A percentile compares a stretch with the other conserved stretches of the same genome.
Evolutionary conservation across 2,329 filamentous ascomycete genomes (phyloP).

Genomic region (Penicillium sclerotigenum): DNA sequence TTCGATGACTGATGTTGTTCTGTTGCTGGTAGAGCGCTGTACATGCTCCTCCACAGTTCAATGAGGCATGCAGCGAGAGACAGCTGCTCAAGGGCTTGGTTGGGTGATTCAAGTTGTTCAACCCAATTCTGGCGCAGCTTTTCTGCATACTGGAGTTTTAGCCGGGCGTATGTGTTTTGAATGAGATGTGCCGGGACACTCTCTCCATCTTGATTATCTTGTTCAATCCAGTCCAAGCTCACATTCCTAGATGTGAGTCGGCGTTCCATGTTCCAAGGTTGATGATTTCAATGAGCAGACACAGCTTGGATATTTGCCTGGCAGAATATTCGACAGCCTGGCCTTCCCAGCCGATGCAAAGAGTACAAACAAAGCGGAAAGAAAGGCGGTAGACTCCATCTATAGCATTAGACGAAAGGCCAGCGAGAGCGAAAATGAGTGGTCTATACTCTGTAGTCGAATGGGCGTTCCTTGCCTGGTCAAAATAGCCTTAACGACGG

Average conservation of each 20-base stretch:
- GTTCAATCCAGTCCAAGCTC: conserved; percentile 1
- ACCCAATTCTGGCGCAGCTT: conserved; percentile 72
- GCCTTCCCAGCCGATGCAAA: background rate
- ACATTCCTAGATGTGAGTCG: conserved; percentile 1
- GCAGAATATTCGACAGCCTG: background rate
- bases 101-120: conserved; percentile 80
- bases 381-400: background rate
- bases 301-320: background rate
- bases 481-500: no score
- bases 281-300: background rate
- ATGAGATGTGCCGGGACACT: conserved; percentile 70
- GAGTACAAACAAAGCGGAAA: background rate
- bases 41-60: conserved; percentile 87
- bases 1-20: conserved; percentile 12
- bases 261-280: conserved; percentile 5
- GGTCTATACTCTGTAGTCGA: background rate
- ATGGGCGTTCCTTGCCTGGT: no score
- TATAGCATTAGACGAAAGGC: background rate
- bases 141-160: conserved; percentile 77
- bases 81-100: conserved; percentile 94
- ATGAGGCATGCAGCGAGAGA: conserved; percentile 88
- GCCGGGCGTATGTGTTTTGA: conserved; percentile 74
- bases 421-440: background rate
- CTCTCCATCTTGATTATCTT: conserved; percentile 46
- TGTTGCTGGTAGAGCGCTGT: conserved; percentile 43